These are phyloP conservation scores for Rozella allomycis DNA, from an alignment of 371 early-diverging fungal genomes.

Conservation along the genomic window DNA sequence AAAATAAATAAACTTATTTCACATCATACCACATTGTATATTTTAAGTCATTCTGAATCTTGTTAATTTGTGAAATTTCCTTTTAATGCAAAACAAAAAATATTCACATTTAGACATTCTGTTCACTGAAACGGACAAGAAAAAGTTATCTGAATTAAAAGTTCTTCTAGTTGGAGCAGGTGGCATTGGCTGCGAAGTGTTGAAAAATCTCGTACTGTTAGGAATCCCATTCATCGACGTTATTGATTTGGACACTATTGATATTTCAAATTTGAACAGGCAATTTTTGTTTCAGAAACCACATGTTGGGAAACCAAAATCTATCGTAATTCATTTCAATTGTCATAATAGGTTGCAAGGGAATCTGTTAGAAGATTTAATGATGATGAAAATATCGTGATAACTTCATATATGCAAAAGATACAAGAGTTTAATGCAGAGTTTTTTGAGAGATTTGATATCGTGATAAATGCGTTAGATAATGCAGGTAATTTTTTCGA, in stretches of 20 bases:
- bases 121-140: too few species aligned
- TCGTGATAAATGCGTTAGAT: slow-evolving; percentile 96
- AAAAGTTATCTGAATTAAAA: too few species aligned
- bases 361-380: slow-evolving; percentile 62
- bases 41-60: too few species aligned
- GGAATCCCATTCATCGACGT: slow-evolving; percentile 68
- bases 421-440: slow-evolving; percentile 51
- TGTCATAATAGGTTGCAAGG: slow-evolving; percentile 35
- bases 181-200: slow-evolving; percentile 96
- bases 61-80: too few species aligned
- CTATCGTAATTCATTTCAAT: slow-evolving; percentile 13
- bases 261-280: slow-evolving; percentile 92
- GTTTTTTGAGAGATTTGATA: slow-evolving; percentile 75
- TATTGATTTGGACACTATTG: slow-evolving; percentile 95
- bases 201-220: slow-evolving; percentile 75
- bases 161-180: slow-evolving; percentile 76
- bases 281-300: slow-evolving; percentile 89
- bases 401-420: slow-evolving; percentile 61
- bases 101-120: too few species aligned
- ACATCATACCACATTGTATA: too few species aligned
- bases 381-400: slow-evolving; percentile 46
- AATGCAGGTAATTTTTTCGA: slow-evolving; percentile 49
- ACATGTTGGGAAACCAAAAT: slow-evolving; percentile 85
- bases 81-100: too few species aligned
- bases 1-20: too few species aligned